These are phyloP conservation scores for Corchorus capsularis DNA, from an alignment of 345 rosid species.

Conservation along the genomic window DNA sequence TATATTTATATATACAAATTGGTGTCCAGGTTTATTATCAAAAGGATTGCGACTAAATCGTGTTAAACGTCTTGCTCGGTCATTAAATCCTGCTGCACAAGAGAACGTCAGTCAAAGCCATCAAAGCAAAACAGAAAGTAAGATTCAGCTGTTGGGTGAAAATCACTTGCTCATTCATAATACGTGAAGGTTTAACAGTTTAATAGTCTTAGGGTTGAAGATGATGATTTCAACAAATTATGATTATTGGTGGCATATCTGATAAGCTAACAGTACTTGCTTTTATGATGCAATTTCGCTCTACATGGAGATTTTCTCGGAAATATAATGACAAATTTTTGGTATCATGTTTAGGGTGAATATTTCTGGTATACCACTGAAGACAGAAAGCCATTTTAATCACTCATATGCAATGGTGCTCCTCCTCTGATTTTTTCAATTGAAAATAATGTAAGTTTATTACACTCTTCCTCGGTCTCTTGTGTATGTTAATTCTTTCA, in stretches of 20 bases:
- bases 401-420: background rate
- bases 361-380: background rate
- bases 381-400: background rate
- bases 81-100: conserved; percentile 33
- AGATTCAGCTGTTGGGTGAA: background rate
- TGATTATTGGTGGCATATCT: background rate
- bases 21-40: conserved; percentile 50
- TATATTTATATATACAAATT: background rate
- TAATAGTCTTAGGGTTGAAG: background rate
- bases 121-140: conserved; percentile 50
- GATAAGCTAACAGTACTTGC: background rate
- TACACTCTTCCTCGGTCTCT: background rate
- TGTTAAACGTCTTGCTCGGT: conserved; percentile 71
- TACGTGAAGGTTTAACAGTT: background rate
- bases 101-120: conserved; percentile 28
- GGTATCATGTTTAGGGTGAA: conserved; percentile 15
- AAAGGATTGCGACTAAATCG: conserved; percentile 70
- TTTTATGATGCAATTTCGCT: conserved; percentile 10
- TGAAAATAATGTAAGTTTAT: conserved; percentile 11
- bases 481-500: background rate
- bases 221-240: background rate
- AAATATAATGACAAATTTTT: background rate
- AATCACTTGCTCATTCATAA: background rate
- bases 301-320: background rate
- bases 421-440: background rate